Conservation (phyloP, 768 basidiomycete species). For the Tulasnella sp. region DNA sequence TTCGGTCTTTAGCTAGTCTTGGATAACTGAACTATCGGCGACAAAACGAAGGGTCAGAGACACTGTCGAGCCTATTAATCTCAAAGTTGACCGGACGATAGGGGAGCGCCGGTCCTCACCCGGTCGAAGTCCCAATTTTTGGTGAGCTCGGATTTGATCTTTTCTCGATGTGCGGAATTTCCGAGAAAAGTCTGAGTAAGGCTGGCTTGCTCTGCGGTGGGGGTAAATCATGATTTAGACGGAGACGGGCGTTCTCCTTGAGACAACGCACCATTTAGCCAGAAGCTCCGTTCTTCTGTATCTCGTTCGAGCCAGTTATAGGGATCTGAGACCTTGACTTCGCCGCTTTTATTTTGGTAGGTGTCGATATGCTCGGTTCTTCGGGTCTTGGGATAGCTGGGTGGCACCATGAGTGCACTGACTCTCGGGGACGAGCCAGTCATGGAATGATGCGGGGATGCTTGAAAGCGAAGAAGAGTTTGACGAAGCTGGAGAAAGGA, state of each 20-base stretch:
- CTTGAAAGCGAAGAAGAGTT: no score
- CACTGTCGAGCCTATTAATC: no score
- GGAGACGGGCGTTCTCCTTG: not conserved
- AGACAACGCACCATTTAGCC: slow-evolving; percentile 26
- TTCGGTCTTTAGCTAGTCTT: slow-evolving; percentile 49
- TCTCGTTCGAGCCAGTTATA: slow-evolving; percentile 68
- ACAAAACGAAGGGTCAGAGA: no score
- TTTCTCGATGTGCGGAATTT: slow-evolving; percentile 49
- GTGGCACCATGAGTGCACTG: no score
- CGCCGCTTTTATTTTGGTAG: slow-evolving; percentile 59
- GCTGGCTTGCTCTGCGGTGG: slow-evolving; percentile 40
- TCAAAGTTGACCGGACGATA: not conserved
- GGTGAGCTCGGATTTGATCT: slow-evolving; percentile 52
- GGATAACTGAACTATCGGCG: slow-evolving; percentile 54
- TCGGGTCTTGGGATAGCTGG: slow-evolving; percentile 47
- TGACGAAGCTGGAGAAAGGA: no score
- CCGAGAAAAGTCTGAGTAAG: slow-evolving; percentile 56
- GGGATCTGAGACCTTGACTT: slow-evolving; percentile 59
- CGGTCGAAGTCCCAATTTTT: slow-evolving; percentile 47
- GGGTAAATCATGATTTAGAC: not conserved
- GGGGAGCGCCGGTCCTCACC: slow-evolving; percentile 26
- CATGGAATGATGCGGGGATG: no score
- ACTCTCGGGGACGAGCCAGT: no score
- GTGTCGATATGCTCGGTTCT: slow-evolving; percentile 59
- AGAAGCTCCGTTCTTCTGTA: slow-evolving; percentile 52